phyloP scores from a whole-genome alignment of 2,329 filamentous ascomycete genomes.

The Cordyceps fumosorosea region DNA sequence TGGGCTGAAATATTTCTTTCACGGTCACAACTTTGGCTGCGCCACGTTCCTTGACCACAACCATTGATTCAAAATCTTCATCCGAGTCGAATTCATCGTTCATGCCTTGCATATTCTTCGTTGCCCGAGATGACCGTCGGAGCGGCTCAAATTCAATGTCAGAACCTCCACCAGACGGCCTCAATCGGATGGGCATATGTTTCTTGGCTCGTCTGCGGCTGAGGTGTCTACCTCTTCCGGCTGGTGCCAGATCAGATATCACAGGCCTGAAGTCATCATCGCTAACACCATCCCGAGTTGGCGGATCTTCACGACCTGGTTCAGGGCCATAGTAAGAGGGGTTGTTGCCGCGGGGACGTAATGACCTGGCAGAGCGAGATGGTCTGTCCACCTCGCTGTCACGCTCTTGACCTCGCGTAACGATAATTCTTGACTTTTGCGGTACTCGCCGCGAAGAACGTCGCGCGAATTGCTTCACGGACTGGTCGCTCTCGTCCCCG shows the following conservation, averaged over 20 bases:
- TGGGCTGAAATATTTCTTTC: slow-evolving; percentile 64
- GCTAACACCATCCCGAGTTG: not conserved
- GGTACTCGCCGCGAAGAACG: slow-evolving; percentile 8
- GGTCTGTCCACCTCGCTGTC: not conserved
- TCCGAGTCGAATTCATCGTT: slow-evolving; percentile 49
- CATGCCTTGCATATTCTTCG: slow-evolving; percentile 38
- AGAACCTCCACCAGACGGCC: not conserved
- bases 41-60: slow-evolving; percentile 33
- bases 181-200: not conserved
- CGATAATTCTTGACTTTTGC: slow-evolving; percentile 10
- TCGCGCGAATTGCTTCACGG: slow-evolving; percentile 2
- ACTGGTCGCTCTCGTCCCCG: slow-evolving; percentile 20
- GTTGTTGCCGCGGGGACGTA: slow-evolving; percentile 22
- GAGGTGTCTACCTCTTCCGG: slow-evolving; percentile 19
- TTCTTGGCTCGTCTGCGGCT: slow-evolving; percentile 15
- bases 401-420: not conserved
- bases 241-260: slow-evolving; percentile 28
- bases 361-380: not conserved
- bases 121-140: slow-evolving; percentile 43
- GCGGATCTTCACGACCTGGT: not conserved
- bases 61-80: slow-evolving; percentile 45
- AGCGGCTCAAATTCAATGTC: slow-evolving; percentile 44
- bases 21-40: slow-evolving; percentile 55
- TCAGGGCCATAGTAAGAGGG: slow-evolving; percentile 8
- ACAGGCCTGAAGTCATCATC: slow-evolving; percentile 31